A percentile compares a stretch with the other conserved stretches of the same genome.
phyloP scores from a whole-genome alignment of 805 yeast genomes.

The Candida pseudofarinosa region DNA sequence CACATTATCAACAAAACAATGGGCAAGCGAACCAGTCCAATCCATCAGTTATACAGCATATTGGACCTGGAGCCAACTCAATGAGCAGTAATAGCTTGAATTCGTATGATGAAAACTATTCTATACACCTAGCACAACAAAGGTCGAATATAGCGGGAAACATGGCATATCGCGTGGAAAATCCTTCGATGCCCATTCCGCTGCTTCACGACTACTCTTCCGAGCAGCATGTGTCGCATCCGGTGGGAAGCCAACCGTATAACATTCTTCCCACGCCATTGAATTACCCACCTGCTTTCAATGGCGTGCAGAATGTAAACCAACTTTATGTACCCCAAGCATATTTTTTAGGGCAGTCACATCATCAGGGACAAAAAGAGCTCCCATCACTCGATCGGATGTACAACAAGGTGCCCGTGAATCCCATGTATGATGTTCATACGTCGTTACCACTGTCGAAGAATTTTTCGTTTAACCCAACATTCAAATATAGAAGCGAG shows the following conservation, averaged over 20 bases:
- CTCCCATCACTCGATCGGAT: neutral
- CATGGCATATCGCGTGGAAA: neutral
- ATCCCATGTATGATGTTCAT: neutral
- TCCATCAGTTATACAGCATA: neutral
- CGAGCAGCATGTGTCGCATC: neutral
- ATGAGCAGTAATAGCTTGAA: neutral
- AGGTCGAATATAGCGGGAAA: neutral
- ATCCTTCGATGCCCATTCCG: neutral
- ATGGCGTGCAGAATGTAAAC: neutral
- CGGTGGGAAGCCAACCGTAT: neutral
- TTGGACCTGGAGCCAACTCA: neutral
- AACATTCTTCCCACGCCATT: neutral
- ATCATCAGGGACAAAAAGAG: neutral
- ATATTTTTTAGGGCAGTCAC: neutral
- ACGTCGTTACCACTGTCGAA: neutral
- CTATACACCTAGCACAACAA: neutral
- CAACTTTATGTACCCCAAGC: neutral
- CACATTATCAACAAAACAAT: neutral
- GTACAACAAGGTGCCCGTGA: neutral
- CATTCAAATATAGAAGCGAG: neutral
- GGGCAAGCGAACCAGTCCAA: neutral
- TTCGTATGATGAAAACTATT: neutral
- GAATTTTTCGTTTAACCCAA: neutral
- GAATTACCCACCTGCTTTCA: neutral
- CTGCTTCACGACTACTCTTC: neutral